These are phyloP conservation scores for Datura wrightii DNA, from an alignment of 257 asterid genomes.

Conservation along the genomic window DNA sequence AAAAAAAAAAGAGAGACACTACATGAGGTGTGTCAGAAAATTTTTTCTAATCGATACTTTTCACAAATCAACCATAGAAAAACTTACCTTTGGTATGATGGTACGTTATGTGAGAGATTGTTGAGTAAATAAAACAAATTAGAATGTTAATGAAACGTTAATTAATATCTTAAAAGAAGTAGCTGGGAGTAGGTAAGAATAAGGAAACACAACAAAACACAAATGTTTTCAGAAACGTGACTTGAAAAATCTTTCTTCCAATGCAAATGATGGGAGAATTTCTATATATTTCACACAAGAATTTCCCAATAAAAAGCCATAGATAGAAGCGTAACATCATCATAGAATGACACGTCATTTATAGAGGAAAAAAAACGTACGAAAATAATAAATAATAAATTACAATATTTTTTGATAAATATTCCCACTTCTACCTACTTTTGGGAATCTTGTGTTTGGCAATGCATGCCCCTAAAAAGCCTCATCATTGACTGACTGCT, in stretches of 20 bases:
- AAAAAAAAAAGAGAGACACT: neutral
- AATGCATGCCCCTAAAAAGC: slow-evolving; percentile 21
- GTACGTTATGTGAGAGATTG: neutral
- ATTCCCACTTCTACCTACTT: slow-evolving; percentile 45
- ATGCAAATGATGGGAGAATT: neutral
- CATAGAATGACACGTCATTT: slow-evolving; percentile 21
- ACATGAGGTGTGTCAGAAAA: neutral
- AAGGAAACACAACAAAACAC: neutral
- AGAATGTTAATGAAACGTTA: neutral
- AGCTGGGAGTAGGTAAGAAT: neutral
- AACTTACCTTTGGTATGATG: neutral
- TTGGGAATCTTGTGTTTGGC: slow-evolving; percentile 54
- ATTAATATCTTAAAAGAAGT: neutral
- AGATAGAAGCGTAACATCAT: slow-evolving; percentile 10
- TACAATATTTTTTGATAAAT: slow-evolving; percentile 3
- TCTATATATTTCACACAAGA: neutral
- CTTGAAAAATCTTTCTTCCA: slow-evolving; percentile 8
- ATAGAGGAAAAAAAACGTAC: neutral
- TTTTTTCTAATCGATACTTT: neutral
- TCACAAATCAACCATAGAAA: neutral
- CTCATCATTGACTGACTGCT: neutral
- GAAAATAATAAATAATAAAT: neutral
- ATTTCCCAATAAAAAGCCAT: slow-evolving; percentile 19
- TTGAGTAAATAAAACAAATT: neutral
- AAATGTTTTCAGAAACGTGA: neutral